A percentile compares a stretch with the other conserved stretches of the same genome.
These are phyloP conservation scores for Alternaria panax DNA, from an alignment of 2,329 filamentous ascomycete species.

Conservation along the genomic window DNA sequence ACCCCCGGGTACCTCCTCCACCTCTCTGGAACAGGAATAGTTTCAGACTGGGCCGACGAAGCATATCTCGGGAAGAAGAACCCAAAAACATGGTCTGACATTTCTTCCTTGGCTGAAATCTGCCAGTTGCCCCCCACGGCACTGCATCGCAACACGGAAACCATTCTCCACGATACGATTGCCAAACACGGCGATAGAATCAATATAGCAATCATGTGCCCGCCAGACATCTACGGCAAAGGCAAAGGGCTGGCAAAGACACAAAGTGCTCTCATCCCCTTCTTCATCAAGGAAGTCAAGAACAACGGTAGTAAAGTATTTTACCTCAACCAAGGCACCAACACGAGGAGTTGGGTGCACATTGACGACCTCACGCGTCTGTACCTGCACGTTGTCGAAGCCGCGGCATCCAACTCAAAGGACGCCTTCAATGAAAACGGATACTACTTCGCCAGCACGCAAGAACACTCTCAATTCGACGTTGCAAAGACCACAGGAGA, in stretches of 20 bases:
- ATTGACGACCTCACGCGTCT: conserved; percentile 67
- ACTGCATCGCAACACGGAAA: conserved; percentile 71
- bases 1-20: conserved; percentile 59
- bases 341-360: conserved; percentile 62
- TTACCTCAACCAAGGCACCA: conserved; percentile 64
- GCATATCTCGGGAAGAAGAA: conserved; percentile 32
- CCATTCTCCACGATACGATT: conserved; percentile 64
- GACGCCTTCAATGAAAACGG: conserved; percentile 64
- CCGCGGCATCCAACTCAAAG: conserved; percentile 51
- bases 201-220: conserved; percentile 62
- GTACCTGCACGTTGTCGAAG: conserved; percentile 62
- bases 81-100: conserved; percentile 63
- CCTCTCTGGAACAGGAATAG: conserved; percentile 62
- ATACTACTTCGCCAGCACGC: conserved; percentile 57
- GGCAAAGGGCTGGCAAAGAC: conserved; percentile 57
- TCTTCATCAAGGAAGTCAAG: conserved; percentile 48
- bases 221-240: conserved; percentile 68
- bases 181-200: conserved; percentile 52
- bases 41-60: conserved; percentile 54
- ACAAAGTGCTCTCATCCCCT: conserved; percentile 53
- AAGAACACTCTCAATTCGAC: conserved; percentile 43
- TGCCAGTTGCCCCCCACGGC: conserved; percentile 62
- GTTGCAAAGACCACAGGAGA: conserved; percentile 33
- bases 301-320: conserved; percentile 53
- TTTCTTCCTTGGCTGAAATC: conserved; percentile 60